These are phyloP conservation scores for Phytophthora hibernalis DNA, from an alignment of 352 stramenopile species.

Conservation along the genomic window DNA sequence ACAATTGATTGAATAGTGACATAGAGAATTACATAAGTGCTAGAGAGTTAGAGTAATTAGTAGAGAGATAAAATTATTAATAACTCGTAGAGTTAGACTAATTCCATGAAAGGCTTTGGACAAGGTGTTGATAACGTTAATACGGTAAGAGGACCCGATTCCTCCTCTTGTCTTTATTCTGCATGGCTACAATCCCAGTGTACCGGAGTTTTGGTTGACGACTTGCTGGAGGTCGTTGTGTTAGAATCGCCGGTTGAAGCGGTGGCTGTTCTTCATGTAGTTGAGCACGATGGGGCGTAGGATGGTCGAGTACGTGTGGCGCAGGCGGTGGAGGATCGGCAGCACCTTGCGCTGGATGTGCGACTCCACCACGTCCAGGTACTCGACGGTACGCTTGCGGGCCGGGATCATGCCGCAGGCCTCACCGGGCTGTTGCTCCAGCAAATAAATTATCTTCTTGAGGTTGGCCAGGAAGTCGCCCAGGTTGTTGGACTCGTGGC, in stretches of 20 bases:
- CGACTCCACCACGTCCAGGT: slow-evolving; percentile 83
- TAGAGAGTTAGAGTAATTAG: neutral
- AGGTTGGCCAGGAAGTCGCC: slow-evolving; percentile 85
- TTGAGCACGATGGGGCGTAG: slow-evolving; percentile 79
- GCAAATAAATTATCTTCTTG: slow-evolving; percentile 92
- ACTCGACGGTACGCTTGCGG: slow-evolving; percentile 77
- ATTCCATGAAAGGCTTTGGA: no score
- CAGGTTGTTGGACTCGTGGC: slow-evolving; percentile 84
- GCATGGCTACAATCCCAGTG: slow-evolving; percentile 21
- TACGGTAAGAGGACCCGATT: slow-evolving; percentile 3
- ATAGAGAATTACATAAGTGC: neutral
- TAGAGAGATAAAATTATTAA: no score
- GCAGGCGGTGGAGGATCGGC: slow-evolving; percentile 78
- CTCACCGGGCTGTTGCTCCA: slow-evolving; percentile 82
- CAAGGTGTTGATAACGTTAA: no score
- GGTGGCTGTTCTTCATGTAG: slow-evolving; percentile 75
- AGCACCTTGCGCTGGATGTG: slow-evolving; percentile 88
- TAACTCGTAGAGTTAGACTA: no score
- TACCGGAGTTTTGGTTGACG: neutral
- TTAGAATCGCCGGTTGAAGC: slow-evolving; percentile 58
- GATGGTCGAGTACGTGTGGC: slow-evolving; percentile 84
- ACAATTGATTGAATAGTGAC: neutral
- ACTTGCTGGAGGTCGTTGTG: slow-evolving; percentile 9
- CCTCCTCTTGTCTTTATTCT: slow-evolving; percentile 23
- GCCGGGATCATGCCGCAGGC: slow-evolving; percentile 76